phyloP scores from a whole-genome alignment of 148 eudicot species.

The Limonium bicolor region DNA sequence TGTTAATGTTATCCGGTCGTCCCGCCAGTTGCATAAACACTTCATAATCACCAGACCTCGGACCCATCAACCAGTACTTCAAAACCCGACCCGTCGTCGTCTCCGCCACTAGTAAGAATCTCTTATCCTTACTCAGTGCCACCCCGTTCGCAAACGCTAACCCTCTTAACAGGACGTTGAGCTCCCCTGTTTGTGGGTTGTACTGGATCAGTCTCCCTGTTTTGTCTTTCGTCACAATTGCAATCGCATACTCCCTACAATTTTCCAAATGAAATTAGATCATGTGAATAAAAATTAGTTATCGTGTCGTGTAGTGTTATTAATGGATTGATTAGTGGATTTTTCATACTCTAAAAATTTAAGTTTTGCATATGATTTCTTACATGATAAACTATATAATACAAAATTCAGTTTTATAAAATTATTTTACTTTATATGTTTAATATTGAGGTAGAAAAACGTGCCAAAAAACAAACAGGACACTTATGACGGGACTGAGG shows the following conservation, averaged over 20 bases:
- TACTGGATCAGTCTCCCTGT: slow-evolving; percentile 17
- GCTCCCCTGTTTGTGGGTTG: slow-evolving; percentile 4
- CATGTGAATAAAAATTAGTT: neutral
- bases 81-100: neutral
- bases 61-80: slow-evolving; percentile 18
- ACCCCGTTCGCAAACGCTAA: slow-evolving; percentile 13
- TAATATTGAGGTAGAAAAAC: too few species aligned
- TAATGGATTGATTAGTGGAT: neutral
- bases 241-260: slow-evolving; percentile 3
- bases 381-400: too few species aligned
- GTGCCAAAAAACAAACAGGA: too few species aligned
- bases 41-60: slow-evolving; percentile 2
- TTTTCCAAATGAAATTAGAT: too few species aligned
- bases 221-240: neutral
- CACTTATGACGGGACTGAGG: too few species aligned
- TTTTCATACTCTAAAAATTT: too few species aligned
- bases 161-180: slow-evolving; percentile 7
- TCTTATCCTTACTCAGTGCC: slow-evolving; percentile 11
- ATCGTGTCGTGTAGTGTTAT: neutral
- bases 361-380: too few species aligned
- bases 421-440: too few species aligned
- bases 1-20: slow-evolving; percentile 11
- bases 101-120: slow-evolving; percentile 16
- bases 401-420: too few species aligned
- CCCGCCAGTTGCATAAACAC: slow-evolving; percentile 8